Percentiles rank a stretch among this genome's conserved stretches.
Conservation (phyloP, 345 rosid species). For the Atalantia buxifolia region DNA sequence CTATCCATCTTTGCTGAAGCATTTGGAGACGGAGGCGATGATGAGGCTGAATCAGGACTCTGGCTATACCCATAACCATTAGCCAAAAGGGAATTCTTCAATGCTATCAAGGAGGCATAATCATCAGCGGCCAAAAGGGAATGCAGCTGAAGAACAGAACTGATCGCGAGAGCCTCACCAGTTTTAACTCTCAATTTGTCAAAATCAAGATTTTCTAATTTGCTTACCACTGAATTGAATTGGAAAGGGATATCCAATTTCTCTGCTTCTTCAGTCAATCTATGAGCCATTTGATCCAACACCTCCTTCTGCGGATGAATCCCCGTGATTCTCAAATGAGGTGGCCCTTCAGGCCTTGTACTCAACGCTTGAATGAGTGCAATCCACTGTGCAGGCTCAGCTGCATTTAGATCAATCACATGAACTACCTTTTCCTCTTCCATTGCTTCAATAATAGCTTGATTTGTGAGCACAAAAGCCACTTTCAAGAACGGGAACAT, state of each 20-base stretch:
- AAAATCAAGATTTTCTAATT: slow-evolving; percentile 61
- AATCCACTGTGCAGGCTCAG: slow-evolving; percentile 87
- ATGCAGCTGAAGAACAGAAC: slow-evolving; percentile 83
- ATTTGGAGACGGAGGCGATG: slow-evolving; percentile 44
- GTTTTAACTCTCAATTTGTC: slow-evolving; percentile 85
- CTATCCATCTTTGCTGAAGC: slow-evolving; percentile 48
- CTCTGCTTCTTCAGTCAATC: slow-evolving; percentile 82
- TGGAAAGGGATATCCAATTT: slow-evolving; percentile 87
- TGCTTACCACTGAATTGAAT: slow-evolving; percentile 72
- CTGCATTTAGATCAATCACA: slow-evolving; percentile 74
- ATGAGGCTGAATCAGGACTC: slow-evolving; percentile 70
- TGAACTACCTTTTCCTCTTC: slow-evolving; percentile 97
- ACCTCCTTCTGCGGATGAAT: slow-evolving; percentile 82
- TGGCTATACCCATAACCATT: slow-evolving; percentile 53
- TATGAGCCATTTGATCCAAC: slow-evolving; percentile 79
- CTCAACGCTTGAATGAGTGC: slow-evolving; percentile 75
- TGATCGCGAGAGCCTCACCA: slow-evolving; percentile 92
- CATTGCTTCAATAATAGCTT: slow-evolving; percentile 89
- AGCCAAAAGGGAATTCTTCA: slow-evolving; percentile 32
- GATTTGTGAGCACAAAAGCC: slow-evolving; percentile 72
- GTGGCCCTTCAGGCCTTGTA: slow-evolving; percentile 88
- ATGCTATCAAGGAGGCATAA: slow-evolving; percentile 28
- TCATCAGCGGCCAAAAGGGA: slow-evolving; percentile 64
- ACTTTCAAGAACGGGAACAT: slow-evolving; percentile 80
- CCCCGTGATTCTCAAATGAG: slow-evolving; percentile 89